phyloP scores from a whole-genome alignment of 257 asterid genomes.

The Petunia axillaris region DNA sequence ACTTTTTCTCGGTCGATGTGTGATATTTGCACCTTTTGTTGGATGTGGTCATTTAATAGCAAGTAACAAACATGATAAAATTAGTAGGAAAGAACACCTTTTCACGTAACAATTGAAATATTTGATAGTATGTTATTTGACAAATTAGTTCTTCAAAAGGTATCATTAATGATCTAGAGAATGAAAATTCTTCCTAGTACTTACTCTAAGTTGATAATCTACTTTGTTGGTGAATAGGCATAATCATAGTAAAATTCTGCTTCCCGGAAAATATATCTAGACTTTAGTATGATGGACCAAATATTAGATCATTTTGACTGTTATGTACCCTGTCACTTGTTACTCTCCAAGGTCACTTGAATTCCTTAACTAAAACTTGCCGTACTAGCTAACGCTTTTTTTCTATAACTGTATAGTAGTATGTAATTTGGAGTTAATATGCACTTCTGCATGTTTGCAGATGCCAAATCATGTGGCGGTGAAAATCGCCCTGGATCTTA shows the following conservation, averaged over 20 bases:
- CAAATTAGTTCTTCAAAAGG: neutral
- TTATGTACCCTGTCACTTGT: neutral
- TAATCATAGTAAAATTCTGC: neutral
- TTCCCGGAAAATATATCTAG: neutral
- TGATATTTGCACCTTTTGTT: too few relatives aligned
- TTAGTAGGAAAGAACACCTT: neutral
- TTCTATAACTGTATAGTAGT: neutral
- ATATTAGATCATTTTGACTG: neutral
- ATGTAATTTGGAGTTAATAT: neutral
- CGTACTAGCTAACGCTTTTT: neutral
- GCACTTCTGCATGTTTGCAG: constrained; percentile 44
- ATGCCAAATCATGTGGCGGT: constrained; percentile 97
- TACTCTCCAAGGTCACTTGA: neutral
- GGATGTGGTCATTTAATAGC: too few relatives aligned
- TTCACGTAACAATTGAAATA: neutral
- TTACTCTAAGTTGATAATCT: neutral
- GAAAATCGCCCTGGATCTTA: constrained; percentile 90
- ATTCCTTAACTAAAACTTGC: neutral
- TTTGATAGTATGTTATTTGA: neutral
- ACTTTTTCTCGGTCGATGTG: too few relatives aligned
- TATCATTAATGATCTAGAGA: neutral
- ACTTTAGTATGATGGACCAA: neutral
- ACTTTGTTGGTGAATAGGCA: neutral
- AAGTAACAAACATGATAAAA: neutral
- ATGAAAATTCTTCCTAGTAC: neutral